Conservation (phyloP, 2,329 filamentous ascomycete species). For the Fusarium pseudocircinatum region DNA sequence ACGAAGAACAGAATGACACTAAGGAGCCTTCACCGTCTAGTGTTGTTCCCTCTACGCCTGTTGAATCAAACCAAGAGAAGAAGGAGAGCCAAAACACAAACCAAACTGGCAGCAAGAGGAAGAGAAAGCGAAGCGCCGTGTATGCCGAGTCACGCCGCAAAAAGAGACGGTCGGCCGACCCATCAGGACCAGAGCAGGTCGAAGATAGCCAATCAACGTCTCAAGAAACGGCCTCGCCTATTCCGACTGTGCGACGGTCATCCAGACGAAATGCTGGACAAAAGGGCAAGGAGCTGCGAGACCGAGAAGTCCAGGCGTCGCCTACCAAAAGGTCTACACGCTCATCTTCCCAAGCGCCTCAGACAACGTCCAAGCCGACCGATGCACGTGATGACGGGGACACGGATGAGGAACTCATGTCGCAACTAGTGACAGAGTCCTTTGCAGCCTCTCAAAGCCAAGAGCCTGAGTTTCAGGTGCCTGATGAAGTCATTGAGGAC, state of each 20-base stretch:
- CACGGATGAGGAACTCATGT: slow-evolving; percentile 55
- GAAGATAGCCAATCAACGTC: slow-evolving; percentile 32
- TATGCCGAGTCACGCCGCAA: slow-evolving; percentile 42
- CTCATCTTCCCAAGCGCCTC: not conserved
- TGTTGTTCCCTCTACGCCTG: slow-evolving; percentile 42
- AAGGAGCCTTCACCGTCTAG: slow-evolving; percentile 18
- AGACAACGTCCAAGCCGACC: not conserved
- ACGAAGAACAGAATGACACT: slow-evolving; percentile 16
- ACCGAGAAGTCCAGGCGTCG: slow-evolving; percentile 15
- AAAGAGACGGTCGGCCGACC: slow-evolving; percentile 41
- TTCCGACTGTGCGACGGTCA: slow-evolving; percentile 35
- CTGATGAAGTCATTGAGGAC: slow-evolving; percentile 25
- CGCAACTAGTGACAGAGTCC: slow-evolving; percentile 54
- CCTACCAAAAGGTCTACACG: slow-evolving; percentile 16
- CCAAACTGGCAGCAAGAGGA: slow-evolving; percentile 39
- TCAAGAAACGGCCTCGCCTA: slow-evolving; percentile 30
- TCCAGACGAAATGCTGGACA: slow-evolving; percentile 37
- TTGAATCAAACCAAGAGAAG: slow-evolving; percentile 11
- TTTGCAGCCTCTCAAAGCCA: slow-evolving; percentile 51
- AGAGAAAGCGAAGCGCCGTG: slow-evolving; percentile 43
- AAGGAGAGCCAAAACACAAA: slow-evolving; percentile 18
- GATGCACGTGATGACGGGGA: slow-evolving; percentile 44
- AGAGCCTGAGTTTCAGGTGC: slow-evolving; percentile 24
- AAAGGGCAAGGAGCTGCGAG: slow-evolving; percentile 22
- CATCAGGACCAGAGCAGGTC: slow-evolving; percentile 21